Evolutionary conservation across 73 alveolate genomes (phyloP).

Genomic region (Stentor roeselii): DNA sequence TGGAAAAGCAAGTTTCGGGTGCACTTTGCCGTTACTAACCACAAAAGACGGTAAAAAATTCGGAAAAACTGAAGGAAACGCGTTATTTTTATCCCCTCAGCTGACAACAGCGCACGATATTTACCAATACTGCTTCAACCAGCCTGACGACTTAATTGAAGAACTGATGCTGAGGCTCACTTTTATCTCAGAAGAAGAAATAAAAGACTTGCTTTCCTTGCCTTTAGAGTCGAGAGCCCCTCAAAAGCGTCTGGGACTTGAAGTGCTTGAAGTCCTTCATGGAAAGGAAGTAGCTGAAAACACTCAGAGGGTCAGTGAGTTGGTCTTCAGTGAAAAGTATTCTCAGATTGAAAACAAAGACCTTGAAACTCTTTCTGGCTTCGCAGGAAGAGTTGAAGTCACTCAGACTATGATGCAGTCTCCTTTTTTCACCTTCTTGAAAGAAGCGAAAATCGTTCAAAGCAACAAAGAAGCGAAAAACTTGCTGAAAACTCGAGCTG

Average conservation of each 20-base stretch:
- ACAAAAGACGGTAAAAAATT: slow-evolving; percentile 20
- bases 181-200: slow-evolving; percentile 10
- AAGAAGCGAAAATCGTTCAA: not conserved
- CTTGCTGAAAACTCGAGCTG: not conserved
- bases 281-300: slow-evolving; percentile 6
- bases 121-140: slow-evolving; percentile 25
- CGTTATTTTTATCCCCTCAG: not conserved
- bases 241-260: not conserved
- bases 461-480: not conserved
- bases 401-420: not conserved
- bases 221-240: slow-evolving; percentile 15
- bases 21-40: slow-evolving; percentile 4
- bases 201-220: not conserved
- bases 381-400: not conserved
- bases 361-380: not conserved
- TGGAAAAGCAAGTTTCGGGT: not conserved
- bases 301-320: not conserved
- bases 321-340: not conserved
- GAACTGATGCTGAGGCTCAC: slow-evolving; percentile 6
- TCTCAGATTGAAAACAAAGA: not conserved
- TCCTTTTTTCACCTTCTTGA: too few species aligned
- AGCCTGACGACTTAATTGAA: slow-evolving; percentile 14
- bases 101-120: not conserved
- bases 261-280: not conserved
- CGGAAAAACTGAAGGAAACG: slow-evolving; percentile 31